Evolutionary conservation across 768 basidiomycete genomes (phyloP), one percentile per base, ranked within the genome.

Genomic region (Omphalotus guepiniiformis): DNA sequence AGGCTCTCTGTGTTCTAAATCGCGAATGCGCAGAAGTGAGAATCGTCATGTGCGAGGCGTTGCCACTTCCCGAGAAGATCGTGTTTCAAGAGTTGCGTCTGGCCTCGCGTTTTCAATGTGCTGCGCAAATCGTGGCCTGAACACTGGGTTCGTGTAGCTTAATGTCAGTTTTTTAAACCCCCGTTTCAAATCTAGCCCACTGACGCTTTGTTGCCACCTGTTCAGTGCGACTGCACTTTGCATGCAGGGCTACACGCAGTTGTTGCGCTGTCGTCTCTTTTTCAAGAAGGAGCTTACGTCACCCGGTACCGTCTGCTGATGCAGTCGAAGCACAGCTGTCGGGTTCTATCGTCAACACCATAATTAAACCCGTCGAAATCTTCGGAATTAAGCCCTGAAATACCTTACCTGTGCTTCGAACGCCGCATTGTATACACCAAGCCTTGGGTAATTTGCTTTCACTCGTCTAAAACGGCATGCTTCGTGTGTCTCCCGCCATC

Each of bases 21-120:
- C n/a, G n/a, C n/a, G n/a, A n/a, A n/a, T n/a, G n/a, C n/a, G n/a
- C n/a, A n/a, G n/a, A n/a, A n/a, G n/a, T n/a, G n/a, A n/a, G n/a
- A n/a, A n/a, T n/a, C n/a, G n/a, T n/a, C n/a, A n/a, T n/a, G n/a
- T n/a, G n/a, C n/a, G n/a, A n/a, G n/a, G n/a, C n/a, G n/a, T n/a
- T n/a, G n/a, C n/a, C n/a, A n/a, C n/a, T n/a, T n/a, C n/a, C n/a
- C n/a, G n/a, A n/a, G 16, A 25, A 26, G 44, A 25, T 30, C 23
- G 35, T 44, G 32, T 44, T 25, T 22, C 28, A 44, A 23, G 28
- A 29, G 38, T 46, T 19, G 44, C 22, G 34, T 23, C 28, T 39
- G 28, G 46, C 46, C 46, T 47, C 38, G 37, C 35, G 46, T 36
- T 39, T 47, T 22, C 46, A 47, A 47, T 47, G 46, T 47, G 46